A percentile compares a stretch with the other conserved stretches of the same genome.
Evolutionary conservation across 2,329 filamentous ascomycete species (phyloP).

Genomic region (Fusarium nelsonii): DNA sequence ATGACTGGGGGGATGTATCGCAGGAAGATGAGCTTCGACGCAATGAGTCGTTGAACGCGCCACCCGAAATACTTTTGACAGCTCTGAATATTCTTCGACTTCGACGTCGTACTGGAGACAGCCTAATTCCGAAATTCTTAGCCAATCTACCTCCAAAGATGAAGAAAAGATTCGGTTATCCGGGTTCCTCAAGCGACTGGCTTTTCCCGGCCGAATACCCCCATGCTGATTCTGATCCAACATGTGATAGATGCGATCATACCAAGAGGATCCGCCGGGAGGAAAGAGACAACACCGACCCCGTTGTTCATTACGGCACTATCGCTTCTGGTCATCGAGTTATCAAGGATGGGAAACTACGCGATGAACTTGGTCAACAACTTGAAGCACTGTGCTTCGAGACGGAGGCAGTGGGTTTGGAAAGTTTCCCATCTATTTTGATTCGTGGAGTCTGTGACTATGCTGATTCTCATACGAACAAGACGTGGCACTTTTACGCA

Average conservation of each 20-base stretch:
- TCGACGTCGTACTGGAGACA: neutral
- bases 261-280: neutral
- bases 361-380: neutral
- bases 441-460: neutral
- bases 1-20: neutral
- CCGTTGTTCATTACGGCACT: neutral
- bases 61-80: neutral
- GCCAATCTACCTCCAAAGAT: neutral
- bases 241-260: neutral
- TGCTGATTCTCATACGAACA: neutral
- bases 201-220: neutral
- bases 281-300: neutral
- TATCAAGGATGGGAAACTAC: neutral
- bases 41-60: accelerated
- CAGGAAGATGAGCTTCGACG: neutral
- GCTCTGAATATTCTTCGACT: neutral
- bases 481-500: neutral
- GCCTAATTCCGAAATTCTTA: accelerated
- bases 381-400: neutral
- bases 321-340: neutral
- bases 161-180: neutral
- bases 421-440: neutral
- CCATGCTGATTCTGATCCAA: neutral
- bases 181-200: accelerated
- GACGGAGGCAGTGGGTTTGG: neutral